A percentile compares a stretch with the other conserved stretches of the same genome.
Conservation (phyloP, 495 filamentous ascomycete genomes). For the Aspergillus nidulans region DNA sequence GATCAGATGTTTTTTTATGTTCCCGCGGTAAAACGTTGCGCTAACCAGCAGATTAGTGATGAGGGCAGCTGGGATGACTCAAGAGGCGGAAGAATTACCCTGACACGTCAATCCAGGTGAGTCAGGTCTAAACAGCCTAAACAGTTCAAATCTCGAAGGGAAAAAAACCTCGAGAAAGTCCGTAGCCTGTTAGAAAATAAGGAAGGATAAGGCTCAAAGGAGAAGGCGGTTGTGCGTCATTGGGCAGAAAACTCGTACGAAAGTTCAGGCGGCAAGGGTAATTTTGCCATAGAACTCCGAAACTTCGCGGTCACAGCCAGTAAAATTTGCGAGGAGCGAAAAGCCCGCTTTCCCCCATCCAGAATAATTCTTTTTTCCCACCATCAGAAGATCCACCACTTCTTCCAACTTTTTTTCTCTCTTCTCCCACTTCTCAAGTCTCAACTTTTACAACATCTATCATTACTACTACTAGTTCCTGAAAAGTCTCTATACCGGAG, state of each 20-base stretch:
- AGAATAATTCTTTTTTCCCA: conserved; percentile 27
- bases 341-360: conserved; percentile 15
- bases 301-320: conserved; percentile 5
- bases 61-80: neutral
- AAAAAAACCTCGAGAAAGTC: neutral
- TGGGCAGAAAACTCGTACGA: conserved; percentile 23
- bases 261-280: conserved; percentile 18
- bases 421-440: conserved; percentile 21
- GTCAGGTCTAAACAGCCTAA: neutral
- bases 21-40: neutral
- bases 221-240: conserved; percentile 20
- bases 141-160: too few relatives aligned
- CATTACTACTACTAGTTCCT: conserved; percentile 25
- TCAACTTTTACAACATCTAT: conserved; percentile 18
- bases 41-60: neutral
- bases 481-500: conserved; percentile 29
- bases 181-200: neutral
- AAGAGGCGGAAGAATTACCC: neutral
- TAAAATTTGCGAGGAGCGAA: conserved; percentile 31
- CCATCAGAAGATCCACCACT: conserved; percentile 25
- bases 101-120: neutral
- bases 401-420: conserved; percentile 18
- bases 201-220: conserved; percentile 1
- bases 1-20: neutral
- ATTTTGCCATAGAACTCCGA: conserved; percentile 8